These are phyloP conservation scores for Trichoderma atroviride DNA, from an alignment of 2,329 filamentous ascomycete genomes.

Conservation along the genomic window DNA sequence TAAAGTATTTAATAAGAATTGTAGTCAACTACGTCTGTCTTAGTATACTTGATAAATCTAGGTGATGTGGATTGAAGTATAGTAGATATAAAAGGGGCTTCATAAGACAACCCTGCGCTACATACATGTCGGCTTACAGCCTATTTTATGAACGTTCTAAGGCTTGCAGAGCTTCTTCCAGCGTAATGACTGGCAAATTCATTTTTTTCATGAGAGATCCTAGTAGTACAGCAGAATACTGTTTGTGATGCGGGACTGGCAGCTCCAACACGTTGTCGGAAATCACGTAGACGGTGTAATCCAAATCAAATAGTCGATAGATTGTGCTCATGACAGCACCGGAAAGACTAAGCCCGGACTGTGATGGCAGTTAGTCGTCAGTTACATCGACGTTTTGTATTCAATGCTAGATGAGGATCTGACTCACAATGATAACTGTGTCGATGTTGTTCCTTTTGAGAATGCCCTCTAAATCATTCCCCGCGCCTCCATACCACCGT, in stretches of 20 bases:
- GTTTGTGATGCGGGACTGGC: slow-evolving; percentile 11
- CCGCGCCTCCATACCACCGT: slow-evolving; percentile 46
- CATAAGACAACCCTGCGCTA: background rate
- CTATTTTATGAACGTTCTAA: background rate
- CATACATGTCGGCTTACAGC: background rate
- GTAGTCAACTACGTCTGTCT: background rate
- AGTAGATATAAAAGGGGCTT: background rate
- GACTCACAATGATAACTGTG: slow-evolving; percentile 44
- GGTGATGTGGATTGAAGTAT: background rate
- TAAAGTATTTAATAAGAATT: background rate
- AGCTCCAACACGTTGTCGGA: slow-evolving; percentile 39
- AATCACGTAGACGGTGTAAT: slow-evolving; percentile 48
- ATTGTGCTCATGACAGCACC: slow-evolving; percentile 48
- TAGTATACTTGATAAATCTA: background rate
- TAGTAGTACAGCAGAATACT: background rate
- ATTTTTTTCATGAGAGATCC: slow-evolving; percentile 21
- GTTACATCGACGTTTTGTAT: background rate
- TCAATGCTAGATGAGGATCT: rapidly evolving
- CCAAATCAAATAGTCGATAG: slow-evolving; percentile 48
- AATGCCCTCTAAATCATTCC: slow-evolving; percentile 46
- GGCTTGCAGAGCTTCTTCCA: slow-evolving; percentile 21
- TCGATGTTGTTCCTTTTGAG: slow-evolving; percentile 44
- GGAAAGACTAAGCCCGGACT: slow-evolving; percentile 46
- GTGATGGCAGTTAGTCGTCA: background rate
- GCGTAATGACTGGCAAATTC: slow-evolving; percentile 19